Base-by-base conservation (phyloP, 257 asterid species). In the Voacanga thouarsii region DNA sequence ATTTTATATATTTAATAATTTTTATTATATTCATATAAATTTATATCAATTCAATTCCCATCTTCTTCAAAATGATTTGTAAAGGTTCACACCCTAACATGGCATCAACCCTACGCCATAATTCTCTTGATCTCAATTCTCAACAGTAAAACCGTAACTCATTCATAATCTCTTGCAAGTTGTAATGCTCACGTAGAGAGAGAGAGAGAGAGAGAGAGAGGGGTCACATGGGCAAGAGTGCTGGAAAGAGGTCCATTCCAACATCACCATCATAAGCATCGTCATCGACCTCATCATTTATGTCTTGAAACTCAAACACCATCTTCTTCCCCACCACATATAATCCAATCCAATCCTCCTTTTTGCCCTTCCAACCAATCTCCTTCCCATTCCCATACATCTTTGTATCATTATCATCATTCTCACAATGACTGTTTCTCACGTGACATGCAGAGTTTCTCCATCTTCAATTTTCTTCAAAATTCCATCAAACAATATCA, bases 211-310 rank as follows among this genome's bases (percentile, higher is more conserved):
- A 3, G 3, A 19, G 61, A 19, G 24, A 19, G 61, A 3, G 9
- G 56, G 78, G 49, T 75, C 79, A 83, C 87, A 78, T 86, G 88
- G 86, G 44, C 37, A 47, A 70, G 72, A 37, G 77, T 51, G 77
- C 60, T 43, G 79, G 75, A 21, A 21, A 41, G 73, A 68, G 21
- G 81, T 57, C 72, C 41, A 71, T 26, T 79, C 75, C 53, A 78
- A 68, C 53, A 81, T 80, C 75, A 77, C 72, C 78, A 83, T 75
- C 84, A 89, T 74, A 81, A 76, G 72, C 59, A 68, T 74, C 71
- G 82, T 86, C 93, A 79, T 84, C 59, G 71, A 50, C 78, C 84
- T 89, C 80, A 89, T 87, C 70, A 89, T 89, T 87, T 69, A 63
- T 80, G 85, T 80, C 85, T 89, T 87, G 89, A 80, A 89, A 85